Evolutionary conservation across 139 green algal species (phyloP).

Genomic region (Zygnema cylindricum): DNA sequence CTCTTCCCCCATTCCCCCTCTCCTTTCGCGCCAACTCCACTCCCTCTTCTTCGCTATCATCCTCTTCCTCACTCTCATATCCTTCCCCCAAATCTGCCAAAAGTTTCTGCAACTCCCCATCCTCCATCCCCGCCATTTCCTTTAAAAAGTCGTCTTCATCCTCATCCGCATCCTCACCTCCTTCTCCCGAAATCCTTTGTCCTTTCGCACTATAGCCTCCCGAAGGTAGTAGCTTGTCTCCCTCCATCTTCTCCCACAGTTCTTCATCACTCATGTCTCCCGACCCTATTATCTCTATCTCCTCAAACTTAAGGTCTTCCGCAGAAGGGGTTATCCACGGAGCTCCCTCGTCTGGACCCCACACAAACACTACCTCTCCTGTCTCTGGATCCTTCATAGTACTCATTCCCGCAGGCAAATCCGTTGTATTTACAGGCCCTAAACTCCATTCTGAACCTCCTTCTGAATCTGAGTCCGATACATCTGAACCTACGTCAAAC

Average conservation of each 20-base stretch:
- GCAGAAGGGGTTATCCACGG: background rate
- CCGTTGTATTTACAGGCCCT: background rate
- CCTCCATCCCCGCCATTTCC: constrained; percentile 9
- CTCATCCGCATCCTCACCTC: constrained; percentile 34
- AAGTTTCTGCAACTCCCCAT: background rate
- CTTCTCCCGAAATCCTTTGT: background rate
- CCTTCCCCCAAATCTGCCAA: constrained; percentile 3
- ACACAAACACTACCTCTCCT: constrained; percentile 45
- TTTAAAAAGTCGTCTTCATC: constrained; percentile 32
- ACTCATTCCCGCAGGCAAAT: constrained; percentile 20
- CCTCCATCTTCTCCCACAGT: constrained; percentile 51
- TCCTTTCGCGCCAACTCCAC: constrained; percentile 9
- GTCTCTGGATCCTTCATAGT: constrained; percentile 48
- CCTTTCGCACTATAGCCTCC: constrained; percentile 1
- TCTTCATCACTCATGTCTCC: constrained; percentile 47
- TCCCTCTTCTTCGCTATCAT: constrained; percentile 27
- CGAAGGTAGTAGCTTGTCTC: constrained; percentile 32
- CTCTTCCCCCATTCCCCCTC: constrained; percentile 8
- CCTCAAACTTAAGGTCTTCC: constrained; percentile 38
- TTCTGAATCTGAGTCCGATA: background rate
- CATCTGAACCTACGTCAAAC: background rate
- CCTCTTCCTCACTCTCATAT: constrained; percentile 35
- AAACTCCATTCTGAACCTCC: background rate
- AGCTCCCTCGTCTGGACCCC: constrained; percentile 17
- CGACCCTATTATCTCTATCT: constrained; percentile 5